Evolutionary conservation across 2,329 filamentous ascomycete genomes (phyloP).

Genomic region (Aspergillus floridensis): DNA sequence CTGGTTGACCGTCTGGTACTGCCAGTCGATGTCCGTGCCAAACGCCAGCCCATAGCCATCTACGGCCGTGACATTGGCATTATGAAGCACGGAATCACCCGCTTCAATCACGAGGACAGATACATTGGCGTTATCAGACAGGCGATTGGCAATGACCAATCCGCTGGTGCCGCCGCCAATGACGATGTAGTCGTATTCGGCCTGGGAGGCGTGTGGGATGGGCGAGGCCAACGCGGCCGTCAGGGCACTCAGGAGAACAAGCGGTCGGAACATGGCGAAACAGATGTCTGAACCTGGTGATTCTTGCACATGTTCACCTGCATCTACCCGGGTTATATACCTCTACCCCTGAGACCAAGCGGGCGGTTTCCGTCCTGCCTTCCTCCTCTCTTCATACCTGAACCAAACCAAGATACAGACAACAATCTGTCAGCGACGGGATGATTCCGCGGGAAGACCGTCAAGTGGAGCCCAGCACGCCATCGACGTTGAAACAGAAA

Average conservation of each 20-base stretch:
- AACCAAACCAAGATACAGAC: too few species aligned
- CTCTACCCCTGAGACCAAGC: too few species aligned
- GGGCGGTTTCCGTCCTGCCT: too few species aligned
- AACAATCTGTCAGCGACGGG: too few species aligned
- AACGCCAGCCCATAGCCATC: slow-evolving; percentile 28
- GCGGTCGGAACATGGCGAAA: neutral
- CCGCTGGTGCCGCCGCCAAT: slow-evolving; percentile 38
- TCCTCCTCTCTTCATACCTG: too few species aligned
- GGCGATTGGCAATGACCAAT: slow-evolving; percentile 35
- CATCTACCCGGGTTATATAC: neutral
- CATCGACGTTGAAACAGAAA: too few species aligned
- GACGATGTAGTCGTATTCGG: slow-evolving; percentile 31
- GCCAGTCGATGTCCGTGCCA: slow-evolving; percentile 43
- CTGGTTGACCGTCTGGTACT: slow-evolving; percentile 42
- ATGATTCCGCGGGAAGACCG: too few species aligned
- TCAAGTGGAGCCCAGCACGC: too few species aligned
- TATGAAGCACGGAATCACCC: slow-evolving; percentile 30
- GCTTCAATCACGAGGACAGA: slow-evolving; percentile 35
- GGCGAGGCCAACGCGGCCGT: neutral
- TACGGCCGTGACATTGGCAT: slow-evolving; percentile 26
- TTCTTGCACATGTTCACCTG: neutral
- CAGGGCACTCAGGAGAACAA: neutral
- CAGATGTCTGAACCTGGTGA: neutral
- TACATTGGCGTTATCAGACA: slow-evolving; percentile 30
- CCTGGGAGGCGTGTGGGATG: neutral